Conservation (phyloP, 73 alveolate species). For the Tetrahymena elliotti region DNA sequence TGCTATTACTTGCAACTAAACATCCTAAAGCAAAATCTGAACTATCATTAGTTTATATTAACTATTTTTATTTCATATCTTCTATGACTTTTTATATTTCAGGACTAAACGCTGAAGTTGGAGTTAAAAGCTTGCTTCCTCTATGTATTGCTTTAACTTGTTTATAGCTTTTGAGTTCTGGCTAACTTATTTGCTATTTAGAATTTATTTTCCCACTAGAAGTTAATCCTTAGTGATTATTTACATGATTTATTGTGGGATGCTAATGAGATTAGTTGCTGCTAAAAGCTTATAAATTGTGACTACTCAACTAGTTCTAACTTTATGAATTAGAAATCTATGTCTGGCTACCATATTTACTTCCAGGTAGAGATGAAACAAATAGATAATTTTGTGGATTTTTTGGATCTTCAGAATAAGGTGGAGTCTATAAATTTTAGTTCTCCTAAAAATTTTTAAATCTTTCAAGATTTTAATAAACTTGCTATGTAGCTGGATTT, state of each 20-base stretch:
- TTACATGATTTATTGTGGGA: neutral
- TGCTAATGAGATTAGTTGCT: neutral
- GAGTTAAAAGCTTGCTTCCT: neutral
- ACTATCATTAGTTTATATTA: neutral
- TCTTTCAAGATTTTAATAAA: neutral
- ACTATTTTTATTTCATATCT: neutral
- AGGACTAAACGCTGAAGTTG: neutral
- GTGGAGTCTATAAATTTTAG: neutral
- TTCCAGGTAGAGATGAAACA: neutral
- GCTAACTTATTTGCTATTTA: neutral
- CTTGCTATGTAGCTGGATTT: neutral
- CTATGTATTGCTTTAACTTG: neutral
- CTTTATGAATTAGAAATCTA: neutral
- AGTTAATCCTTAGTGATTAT: neutral
- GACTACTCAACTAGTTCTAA: neutral
- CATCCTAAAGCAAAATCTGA: neutral
- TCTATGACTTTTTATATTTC: neutral
- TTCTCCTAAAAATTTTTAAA: neutral
- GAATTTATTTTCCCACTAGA: neutral
- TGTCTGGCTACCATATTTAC: neutral
- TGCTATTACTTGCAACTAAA: neutral
- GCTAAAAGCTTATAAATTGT: neutral
- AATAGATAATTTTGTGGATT: neutral
- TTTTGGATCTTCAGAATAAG: neutral
- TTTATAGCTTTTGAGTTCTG: neutral